Evolutionary conservation across 345 rosid genomes (phyloP), one percentile per base, ranked within the genome.

Genomic region (Populus deltoides): DNA sequence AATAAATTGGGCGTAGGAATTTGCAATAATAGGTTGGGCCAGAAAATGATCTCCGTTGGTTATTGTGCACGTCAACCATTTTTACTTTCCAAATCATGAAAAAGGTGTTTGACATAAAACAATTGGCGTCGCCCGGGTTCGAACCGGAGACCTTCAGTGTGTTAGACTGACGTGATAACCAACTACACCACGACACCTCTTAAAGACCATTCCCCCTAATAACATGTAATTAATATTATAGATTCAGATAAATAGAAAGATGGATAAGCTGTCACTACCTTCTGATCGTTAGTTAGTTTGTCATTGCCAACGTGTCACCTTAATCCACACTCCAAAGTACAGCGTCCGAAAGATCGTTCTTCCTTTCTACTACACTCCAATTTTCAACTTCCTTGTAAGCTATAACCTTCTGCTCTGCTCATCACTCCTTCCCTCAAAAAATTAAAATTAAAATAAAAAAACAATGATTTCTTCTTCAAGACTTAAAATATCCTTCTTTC

Each of bases 101-200:
- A 33, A 33, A 33, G 35, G 35, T 3, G 4, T 31, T 31, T 3
- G 33, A 3, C 35, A 31, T 31, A 31, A 31, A 31, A 31, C 33
- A 31, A 31, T 0, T 94, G 91, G 94, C 95, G 84, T 92, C 96
- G 88, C 95, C 96, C 93, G 93, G 92, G 55, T 71, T 94, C 85
- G 96, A 94, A 94, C 91, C 93, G 92, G 91, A 92, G 94, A 91
- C 97, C 94, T 92, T 92, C 92, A 91, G 91, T 89, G 98, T 91
- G 97, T 91, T 91, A 91, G 92, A 92, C 94, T 91, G 97, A 91
- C 93, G 94, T 94, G 94, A 92, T 94, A 92, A 91, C 97, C 98
- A 92, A 94, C 97, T 92, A 90, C 97, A 94, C 97, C 97, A 92
- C 92, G 93, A 92, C 85, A 91, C 98, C 97, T 31, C 43, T 8